Evolutionary conservation across 257 asterid species (phyloP), one percentile per base, ranked within the genome.

Genomic region (Rubia yunnanensis): DNA sequence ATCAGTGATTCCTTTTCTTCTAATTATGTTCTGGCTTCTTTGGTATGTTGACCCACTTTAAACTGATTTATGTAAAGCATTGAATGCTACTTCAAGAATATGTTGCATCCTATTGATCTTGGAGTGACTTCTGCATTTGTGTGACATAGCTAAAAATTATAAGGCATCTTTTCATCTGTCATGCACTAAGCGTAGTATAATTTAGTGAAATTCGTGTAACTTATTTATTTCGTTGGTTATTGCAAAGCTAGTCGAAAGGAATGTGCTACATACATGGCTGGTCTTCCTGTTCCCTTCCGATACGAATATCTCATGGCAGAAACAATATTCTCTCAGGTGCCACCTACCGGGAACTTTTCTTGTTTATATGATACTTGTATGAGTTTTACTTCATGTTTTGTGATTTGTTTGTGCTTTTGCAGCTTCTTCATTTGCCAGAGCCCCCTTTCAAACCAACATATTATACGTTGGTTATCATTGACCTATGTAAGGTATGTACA

Each of bases 221-320:
- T 83, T 75, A 80, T 70, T 83, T 64, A 75, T 77, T 77, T 77
- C 78, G 65, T 73, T 74, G 91, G 38, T 88, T 90, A 69, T 68
- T 82, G 97, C 95, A 88, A 91, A 88, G 94, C 95, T 83, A 94
- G 99, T 84, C 99, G 99, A 77, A 94, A 94, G 83, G 99, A 94
- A 85, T 90, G 99, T 80, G 95, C 97, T 70, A 78, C 99, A 11
- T 79, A 82, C 87, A 84, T 94, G 97, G 99, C 82, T 77, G 97
- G 99, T 65, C 86, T 94, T 70, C 99, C 99, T 24, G 99, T 94
- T 53, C 85, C 95, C 70, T 94, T 94, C 66, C 86, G 99, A 66
- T 94, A 94, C 28, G 99, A 94, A 81, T 90, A 88, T 83, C 95
- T 94, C 64, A 90, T 94, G 99, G 97, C 96, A 48, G 99, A 94